Conservation (phyloP, 139 green algal species). For the Chlamydomonas schloesseri region DNA sequence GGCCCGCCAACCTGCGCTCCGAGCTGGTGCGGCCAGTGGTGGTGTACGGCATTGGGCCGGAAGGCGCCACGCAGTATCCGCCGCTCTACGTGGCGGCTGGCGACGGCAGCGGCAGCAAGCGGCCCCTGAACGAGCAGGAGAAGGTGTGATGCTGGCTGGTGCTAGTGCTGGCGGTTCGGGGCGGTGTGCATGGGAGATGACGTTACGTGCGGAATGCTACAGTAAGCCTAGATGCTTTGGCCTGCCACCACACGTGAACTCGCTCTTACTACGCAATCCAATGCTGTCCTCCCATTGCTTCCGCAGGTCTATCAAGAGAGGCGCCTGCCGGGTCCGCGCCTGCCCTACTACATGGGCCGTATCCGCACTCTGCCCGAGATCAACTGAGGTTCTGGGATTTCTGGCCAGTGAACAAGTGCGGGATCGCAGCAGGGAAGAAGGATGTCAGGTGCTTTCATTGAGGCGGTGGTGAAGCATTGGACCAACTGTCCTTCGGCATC, state of each 20-base stretch:
- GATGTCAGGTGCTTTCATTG: too few species aligned
- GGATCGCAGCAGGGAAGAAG: too few species aligned
- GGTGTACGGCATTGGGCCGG: constrained; percentile 52
- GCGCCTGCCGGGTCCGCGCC: neutral
- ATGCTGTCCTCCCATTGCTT: neutral
- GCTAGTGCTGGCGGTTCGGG: neutral
- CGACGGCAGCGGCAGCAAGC: neutral
- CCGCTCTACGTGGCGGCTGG: constrained; percentile 43
- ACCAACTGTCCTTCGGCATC: too few species aligned
- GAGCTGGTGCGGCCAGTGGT: constrained; percentile 43
- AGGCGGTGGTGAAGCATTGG: too few species aligned
- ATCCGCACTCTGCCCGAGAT: constrained; percentile 30
- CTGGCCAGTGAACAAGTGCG: too few species aligned
- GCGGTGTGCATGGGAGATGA: neutral
- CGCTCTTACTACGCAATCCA: neutral
- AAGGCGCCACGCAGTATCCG: constrained; percentile 50
- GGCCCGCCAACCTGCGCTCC: constrained; percentile 21
- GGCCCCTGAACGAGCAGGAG: constrained; percentile 56
- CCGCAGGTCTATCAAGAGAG: constrained; percentile 56
- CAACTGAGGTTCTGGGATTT: too few species aligned
- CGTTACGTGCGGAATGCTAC: neutral
- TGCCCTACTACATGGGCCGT: constrained; percentile 41
- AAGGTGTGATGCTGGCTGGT: neutral
- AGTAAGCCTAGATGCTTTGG: too few species aligned
- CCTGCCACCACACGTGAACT: neutral